A percentile compares a stretch with the other conserved stretches of the same genome.
Conservation (phyloP, 164 flowering plant genomes). For the Kingdonia uniflora region DNA sequence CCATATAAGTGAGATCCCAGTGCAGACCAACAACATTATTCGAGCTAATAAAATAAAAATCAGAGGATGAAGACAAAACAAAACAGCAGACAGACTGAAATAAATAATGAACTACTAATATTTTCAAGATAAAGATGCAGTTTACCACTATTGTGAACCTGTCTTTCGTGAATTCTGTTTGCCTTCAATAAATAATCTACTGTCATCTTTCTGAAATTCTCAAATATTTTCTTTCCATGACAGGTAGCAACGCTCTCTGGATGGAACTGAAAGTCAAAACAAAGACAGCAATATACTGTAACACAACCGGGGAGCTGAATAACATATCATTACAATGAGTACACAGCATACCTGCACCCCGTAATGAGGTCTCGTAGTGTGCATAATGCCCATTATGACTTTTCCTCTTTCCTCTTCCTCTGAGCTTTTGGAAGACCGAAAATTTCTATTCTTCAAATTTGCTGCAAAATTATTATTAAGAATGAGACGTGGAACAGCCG, state of each 20-base stretch:
- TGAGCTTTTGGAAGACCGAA: conserved; percentile 15
- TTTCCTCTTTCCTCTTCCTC: conserved; percentile 15
- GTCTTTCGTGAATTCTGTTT: conserved; percentile 21
- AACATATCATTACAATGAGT: conserved; percentile 8
- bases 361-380: conserved; percentile 80
- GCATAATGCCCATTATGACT: conserved; percentile 87
- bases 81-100: no score
- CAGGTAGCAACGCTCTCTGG: conserved; percentile 93
- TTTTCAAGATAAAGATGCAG: conserved; percentile 9
- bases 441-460: conserved; percentile 16
- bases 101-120: neutral
- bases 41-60: no score
- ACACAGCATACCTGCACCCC: conserved; percentile 68
- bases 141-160: conserved; percentile 46
- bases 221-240: conserved; percentile 68
- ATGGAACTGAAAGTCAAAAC: conserved; percentile 59
- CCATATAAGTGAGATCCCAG: no score
- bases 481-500: conserved; percentile 5
- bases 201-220: conserved; percentile 77
- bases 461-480: conserved; percentile 10
- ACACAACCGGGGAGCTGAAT: no score
- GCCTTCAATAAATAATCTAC: conserved; percentile 58
- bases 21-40: no score
- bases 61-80: no score
- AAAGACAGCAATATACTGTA: conserved; percentile 6